Conservation (phyloP, 345 rosid species). For the Eucalyptus tenuipes region DNA sequence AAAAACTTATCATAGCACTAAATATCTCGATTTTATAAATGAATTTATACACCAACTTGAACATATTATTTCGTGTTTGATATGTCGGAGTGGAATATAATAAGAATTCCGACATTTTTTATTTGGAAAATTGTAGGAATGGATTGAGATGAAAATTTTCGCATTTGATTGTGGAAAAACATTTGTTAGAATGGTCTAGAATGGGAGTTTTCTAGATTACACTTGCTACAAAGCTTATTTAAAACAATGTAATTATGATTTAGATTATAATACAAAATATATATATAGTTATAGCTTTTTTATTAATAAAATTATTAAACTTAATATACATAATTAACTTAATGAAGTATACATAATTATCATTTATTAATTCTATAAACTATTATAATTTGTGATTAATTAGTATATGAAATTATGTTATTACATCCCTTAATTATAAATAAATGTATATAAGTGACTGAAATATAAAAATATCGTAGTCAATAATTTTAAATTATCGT, state of each 20-base stretch:
- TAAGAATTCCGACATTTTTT: fast-evolving
- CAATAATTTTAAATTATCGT: not conserved
- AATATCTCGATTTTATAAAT: not conserved
- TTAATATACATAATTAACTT: not conserved
- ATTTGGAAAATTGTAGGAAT: not conserved
- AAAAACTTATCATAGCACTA: not conserved
- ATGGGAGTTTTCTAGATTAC: not conserved
- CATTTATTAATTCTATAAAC: not conserved
- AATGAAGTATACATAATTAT: not conserved
- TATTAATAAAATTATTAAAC: not conserved
- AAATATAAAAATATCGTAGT: not conserved
- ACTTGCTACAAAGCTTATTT: not conserved
- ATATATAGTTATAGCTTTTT: not conserved
- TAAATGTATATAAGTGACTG: not conserved
- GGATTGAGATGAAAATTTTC: not conserved
- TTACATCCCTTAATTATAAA: not conserved
- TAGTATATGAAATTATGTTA: not conserved
- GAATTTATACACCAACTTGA: not conserved
- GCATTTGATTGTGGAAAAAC: not conserved
- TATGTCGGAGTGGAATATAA: fast-evolving
- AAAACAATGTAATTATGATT: not conserved
- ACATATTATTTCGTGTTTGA: not conserved
- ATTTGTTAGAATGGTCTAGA: not conserved
- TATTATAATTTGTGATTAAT: not conserved
- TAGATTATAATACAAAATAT: not conserved